Conservation (phyloP, 495 filamentous ascomycete species). For the Venustampulla echinocandica region DNA sequence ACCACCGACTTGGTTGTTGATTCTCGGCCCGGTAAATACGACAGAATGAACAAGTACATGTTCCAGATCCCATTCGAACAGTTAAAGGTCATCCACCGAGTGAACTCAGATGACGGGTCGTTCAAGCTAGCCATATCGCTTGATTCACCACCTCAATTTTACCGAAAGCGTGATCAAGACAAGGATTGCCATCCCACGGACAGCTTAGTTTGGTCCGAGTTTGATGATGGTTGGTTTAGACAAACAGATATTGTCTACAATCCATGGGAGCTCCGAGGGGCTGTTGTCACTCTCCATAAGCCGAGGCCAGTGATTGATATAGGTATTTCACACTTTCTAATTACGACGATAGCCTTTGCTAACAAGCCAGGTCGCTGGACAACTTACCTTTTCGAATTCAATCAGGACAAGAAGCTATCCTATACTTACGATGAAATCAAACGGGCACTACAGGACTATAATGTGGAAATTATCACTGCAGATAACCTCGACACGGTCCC, state of each 20-base stretch:
- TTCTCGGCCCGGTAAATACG: slow-evolving; percentile 11
- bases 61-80: slow-evolving; percentile 58
- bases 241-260: slow-evolving; percentile 60
- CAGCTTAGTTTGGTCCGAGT: slow-evolving; percentile 50
- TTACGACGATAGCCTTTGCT: slow-evolving; percentile 24
- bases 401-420: slow-evolving; percentile 18
- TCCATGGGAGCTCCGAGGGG: slow-evolving; percentile 27
- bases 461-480: slow-evolving; percentile 41
- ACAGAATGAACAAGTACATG: slow-evolving; percentile 27
- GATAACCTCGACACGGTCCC: not conserved
- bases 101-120: slow-evolving; percentile 24
- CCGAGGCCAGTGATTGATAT: slow-evolving; percentile 59
- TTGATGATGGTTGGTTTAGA: slow-evolving; percentile 67
- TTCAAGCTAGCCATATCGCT: slow-evolving; percentile 50
- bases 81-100: slow-evolving; percentile 46
- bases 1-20: not conserved
- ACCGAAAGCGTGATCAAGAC: slow-evolving; percentile 37
- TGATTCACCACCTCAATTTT: slow-evolving; percentile 57
- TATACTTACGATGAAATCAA: slow-evolving; percentile 6
- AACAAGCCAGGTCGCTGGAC: slow-evolving; percentile 50
- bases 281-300: slow-evolving; percentile 48
- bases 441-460: slow-evolving; percentile 60
- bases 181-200: slow-evolving; percentile 34
- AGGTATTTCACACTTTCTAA: slow-evolving; percentile 30
- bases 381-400: slow-evolving; percentile 51